phyloP scores from a whole-genome alignment of 2,329 filamentous ascomycete species.

The Arthrobotrys musiformis region DNA sequence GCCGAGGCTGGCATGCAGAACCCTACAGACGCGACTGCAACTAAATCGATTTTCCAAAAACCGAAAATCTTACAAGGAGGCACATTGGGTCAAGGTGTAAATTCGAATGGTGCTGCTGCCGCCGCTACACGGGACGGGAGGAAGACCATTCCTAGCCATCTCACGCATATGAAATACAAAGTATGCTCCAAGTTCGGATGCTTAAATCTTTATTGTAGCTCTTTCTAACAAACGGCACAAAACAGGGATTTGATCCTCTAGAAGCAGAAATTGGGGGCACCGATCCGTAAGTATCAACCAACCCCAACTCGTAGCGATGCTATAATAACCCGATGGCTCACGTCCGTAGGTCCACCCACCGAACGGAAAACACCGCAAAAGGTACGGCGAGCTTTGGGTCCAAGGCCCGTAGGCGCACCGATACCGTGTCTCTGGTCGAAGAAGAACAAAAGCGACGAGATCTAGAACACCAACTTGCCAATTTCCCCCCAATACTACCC shows the following conservation, averaged over 20 bases:
- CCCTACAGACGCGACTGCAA: slow-evolving; percentile 11
- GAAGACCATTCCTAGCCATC: slow-evolving; percentile 46
- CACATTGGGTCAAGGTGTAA: neutral
- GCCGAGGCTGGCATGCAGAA: slow-evolving; percentile 48
- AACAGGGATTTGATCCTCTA: slow-evolving; percentile 38
- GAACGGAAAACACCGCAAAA: slow-evolving; percentile 21
- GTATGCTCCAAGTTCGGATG: neutral
- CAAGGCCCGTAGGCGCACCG: slow-evolving; percentile 43
- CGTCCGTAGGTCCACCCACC: slow-evolving; percentile 14
- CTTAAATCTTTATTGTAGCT: neutral
- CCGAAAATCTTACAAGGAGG: slow-evolving; percentile 12
- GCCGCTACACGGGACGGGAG: slow-evolving; percentile 7
- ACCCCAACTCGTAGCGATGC: neutral
- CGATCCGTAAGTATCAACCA: slow-evolving; percentile 25
- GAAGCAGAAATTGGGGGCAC: slow-evolving; percentile 6
- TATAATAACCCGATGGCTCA: neutral
- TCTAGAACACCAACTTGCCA: slow-evolving; percentile 44
- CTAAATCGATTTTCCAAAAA: slow-evolving; percentile 45
- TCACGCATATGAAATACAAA: slow-evolving; percentile 53
- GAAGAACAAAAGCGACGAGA: slow-evolving; percentile 47
- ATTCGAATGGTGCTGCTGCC: neutral
- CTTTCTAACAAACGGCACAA: neutral
- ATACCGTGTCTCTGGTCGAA: slow-evolving; percentile 37
- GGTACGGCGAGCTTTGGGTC: slow-evolving; percentile 50
- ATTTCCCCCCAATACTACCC: slow-evolving; percentile 42